Conservation (phyloP, 202 grass and related monocot species). For the Setaria viridis region DNA sequence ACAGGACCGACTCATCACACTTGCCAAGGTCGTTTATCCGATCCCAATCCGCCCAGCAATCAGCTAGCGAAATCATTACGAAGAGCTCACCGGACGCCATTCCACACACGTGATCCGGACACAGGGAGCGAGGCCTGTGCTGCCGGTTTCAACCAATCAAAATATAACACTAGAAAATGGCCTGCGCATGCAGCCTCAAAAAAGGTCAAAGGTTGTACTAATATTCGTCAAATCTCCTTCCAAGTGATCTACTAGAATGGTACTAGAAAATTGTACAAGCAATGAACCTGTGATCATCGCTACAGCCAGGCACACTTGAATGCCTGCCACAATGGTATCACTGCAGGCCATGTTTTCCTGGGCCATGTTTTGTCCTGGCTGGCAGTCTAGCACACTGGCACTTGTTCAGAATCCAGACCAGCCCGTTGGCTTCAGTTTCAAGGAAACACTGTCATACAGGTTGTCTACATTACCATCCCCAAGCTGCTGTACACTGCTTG, state of each 20-base stretch:
- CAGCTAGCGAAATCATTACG: constrained; percentile 29
- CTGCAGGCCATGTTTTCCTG: not conserved
- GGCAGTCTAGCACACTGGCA: not conserved
- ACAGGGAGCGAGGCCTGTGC: not conserved
- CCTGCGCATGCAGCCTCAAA: not conserved
- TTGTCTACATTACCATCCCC: not conserved
- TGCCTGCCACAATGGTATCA: not conserved
- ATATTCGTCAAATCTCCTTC: not conserved
- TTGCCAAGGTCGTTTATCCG: constrained; percentile 29
- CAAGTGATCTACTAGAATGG: not conserved
- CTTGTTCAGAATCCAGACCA: not conserved
- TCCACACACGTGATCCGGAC: constrained; percentile 17
- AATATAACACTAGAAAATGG: not conserved
- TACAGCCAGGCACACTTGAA: constrained; percentile 20
- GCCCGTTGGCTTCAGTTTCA: not conserved
- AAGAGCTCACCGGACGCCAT: not conserved
- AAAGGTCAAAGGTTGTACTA: not conserved
- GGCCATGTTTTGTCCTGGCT: constrained; percentile 8
- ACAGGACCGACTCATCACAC: constrained; percentile 23
- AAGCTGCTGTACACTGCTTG: not conserved
- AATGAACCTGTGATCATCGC: constrained; percentile 12
- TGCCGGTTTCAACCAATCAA: not conserved
- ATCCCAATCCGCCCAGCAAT: constrained; percentile 22
- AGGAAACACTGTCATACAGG: not conserved
- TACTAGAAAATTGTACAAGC: not conserved